A percentile compares a stretch with the other conserved stretches of the same genome.
These are phyloP conservation scores for Agrocybe praecox DNA, from an alignment of 768 basidiomycete genomes.

Conservation along the genomic window DNA sequence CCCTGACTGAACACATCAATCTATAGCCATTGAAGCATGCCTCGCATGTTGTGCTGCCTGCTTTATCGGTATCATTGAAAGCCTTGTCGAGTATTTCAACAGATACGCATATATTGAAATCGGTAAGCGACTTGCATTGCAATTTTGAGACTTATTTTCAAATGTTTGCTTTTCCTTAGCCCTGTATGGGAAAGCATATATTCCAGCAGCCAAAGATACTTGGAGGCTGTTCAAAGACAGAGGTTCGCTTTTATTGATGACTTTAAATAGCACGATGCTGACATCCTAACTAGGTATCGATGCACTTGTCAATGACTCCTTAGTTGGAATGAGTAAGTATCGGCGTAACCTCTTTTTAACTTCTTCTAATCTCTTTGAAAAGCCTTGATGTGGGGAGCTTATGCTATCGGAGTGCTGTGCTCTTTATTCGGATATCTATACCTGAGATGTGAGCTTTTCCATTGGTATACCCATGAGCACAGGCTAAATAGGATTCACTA, in stretches of 20 bases:
- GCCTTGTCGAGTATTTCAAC: constrained; percentile 79
- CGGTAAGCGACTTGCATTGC: constrained; percentile 36
- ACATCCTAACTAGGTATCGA: constrained; percentile 51
- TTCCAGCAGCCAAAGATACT: constrained; percentile 81
- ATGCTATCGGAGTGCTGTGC: constrained; percentile 71
- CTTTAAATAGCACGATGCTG: constrained; percentile 15
- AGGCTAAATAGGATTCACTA: not conserved
- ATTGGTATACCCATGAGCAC: not conserved
- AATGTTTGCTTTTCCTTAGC: constrained; percentile 38
- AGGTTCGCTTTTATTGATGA: constrained; percentile 35
- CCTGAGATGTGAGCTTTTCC: constrained; percentile 55
- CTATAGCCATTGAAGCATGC: constrained; percentile 67
- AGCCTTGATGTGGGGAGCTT: constrained; percentile 83
- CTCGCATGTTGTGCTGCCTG: constrained; percentile 81
- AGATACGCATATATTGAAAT: constrained; percentile 87
- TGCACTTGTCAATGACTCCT: constrained; percentile 80
- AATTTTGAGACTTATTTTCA: not conserved
- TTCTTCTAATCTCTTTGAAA: not conserved
- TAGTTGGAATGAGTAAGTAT: constrained; percentile 73
- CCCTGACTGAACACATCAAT: not conserved
- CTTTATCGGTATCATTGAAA: constrained; percentile 72
- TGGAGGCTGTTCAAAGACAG: constrained; percentile 78
- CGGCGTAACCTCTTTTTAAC: not conserved
- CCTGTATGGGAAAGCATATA: constrained; percentile 83
- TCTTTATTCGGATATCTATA: constrained; percentile 81